phyloP scores from a whole-genome alignment of 805 yeast species.

The Kodamaea kaohsiungensis region DNA sequence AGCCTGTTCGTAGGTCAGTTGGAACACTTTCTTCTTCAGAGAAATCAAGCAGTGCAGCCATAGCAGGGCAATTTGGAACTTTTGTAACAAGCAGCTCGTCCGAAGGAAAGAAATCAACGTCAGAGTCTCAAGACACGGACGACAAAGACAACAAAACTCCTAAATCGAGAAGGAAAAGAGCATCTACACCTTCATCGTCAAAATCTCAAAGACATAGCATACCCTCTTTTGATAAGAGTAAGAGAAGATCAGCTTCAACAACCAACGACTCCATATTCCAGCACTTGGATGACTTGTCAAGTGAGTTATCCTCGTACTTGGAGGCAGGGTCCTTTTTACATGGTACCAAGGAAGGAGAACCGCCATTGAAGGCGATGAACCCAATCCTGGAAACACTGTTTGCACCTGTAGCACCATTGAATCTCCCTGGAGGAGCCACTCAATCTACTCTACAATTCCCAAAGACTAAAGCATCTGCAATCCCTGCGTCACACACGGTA shows the following conservation, averaged over 20 bases:
- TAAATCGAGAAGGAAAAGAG: not conserved
- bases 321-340: conserved; percentile 2
- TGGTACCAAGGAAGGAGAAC: not conserved
- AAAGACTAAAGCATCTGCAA: not conserved
- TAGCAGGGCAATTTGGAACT: not conserved
- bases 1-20: conserved; percentile 34
- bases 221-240: conserved; percentile 3
- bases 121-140: not conserved
- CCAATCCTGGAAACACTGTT: conserved; percentile 2
- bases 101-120: not conserved
- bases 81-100: not conserved
- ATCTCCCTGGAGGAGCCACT: conserved; percentile 1
- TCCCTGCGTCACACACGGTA: not conserved
- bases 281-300: conserved; percentile 28
- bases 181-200: not conserved
- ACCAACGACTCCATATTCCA: conserved; percentile 28
- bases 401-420: not conserved
- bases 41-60: not conserved
- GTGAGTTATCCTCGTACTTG: conserved; percentile 23
- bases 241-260: conserved; percentile 23
- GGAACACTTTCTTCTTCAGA: conserved; percentile 30
- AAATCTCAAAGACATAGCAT: conserved; percentile 11
- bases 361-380: not conserved
- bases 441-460: not conserved
- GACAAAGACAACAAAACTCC: conserved; percentile 1